Conservation (phyloP, 2,329 filamentous ascomycete genomes). For the Exophiala bonariae region DNA sequence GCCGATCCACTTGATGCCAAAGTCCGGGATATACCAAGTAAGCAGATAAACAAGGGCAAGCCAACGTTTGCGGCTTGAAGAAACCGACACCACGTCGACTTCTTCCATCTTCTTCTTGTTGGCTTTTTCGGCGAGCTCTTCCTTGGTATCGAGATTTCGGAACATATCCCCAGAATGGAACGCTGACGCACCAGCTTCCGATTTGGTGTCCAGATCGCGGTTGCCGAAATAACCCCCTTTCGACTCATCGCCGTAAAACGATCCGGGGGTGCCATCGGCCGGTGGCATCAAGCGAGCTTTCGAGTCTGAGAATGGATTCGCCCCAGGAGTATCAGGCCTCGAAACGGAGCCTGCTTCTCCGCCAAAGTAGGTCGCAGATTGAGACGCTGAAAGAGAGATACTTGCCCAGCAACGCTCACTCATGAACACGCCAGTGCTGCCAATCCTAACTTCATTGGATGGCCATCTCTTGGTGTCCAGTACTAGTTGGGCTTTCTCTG, state of each 20-base stretch:
- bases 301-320: slow-evolving; percentile 48
- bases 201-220: slow-evolving; percentile 78
- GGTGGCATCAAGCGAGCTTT: slow-evolving; percentile 57
- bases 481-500: slow-evolving; percentile 87
- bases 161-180: slow-evolving; percentile 97
- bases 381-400: slow-evolving; percentile 66
- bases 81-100: slow-evolving; percentile 79
- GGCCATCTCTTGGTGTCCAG: slow-evolving; percentile 93
- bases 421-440: slow-evolving; percentile 90
- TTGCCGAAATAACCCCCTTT: slow-evolving; percentile 77
- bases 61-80: slow-evolving; percentile 84
- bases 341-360: slow-evolving; percentile 63
- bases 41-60: slow-evolving; percentile 77
- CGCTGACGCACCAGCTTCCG: slow-evolving; percentile 88
- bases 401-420: slow-evolving; percentile 96
- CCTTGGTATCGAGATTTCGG: slow-evolving; percentile 88
- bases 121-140: slow-evolving; percentile 92
- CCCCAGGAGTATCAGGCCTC: slow-evolving; percentile 56
- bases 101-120: slow-evolving; percentile 89
- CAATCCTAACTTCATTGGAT: slow-evolving; percentile 83
- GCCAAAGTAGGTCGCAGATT: slow-evolving; percentile 50
- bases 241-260: slow-evolving; percentile 72
- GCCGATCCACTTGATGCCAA: slow-evolving; percentile 72
- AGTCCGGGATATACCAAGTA: slow-evolving; percentile 86
- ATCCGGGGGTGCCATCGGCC: slow-evolving; percentile 52